These are phyloP conservation scores for Aquilaria yunnanensis DNA, from an alignment of 345 rosid species.

Conservation along the genomic window DNA sequence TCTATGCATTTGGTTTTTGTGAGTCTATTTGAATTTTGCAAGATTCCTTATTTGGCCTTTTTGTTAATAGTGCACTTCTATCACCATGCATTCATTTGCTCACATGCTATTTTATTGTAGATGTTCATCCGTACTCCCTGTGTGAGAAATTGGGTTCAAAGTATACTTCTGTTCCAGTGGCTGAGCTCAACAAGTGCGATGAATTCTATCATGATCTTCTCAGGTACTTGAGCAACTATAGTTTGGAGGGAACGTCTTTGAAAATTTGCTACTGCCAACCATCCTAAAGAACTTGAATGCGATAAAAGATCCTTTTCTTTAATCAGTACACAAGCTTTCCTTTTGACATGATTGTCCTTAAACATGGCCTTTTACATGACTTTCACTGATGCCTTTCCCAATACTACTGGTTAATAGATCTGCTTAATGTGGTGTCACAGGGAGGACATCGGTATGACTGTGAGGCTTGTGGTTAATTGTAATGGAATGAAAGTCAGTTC, in stretches of 20 bases:
- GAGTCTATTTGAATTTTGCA: conserved; percentile 37
- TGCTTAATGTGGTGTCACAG: conserved; percentile 31
- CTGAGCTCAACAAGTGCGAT: conserved; percentile 42
- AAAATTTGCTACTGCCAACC: conserved; percentile 1
- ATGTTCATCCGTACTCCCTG: conserved; percentile 71
- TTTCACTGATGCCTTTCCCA: too few species aligned
- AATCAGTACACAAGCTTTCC: too few species aligned
- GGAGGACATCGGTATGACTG: conserved; percentile 79
- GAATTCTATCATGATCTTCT: conserved; percentile 85
- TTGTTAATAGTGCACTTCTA: neutral
- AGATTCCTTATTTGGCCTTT: neutral
- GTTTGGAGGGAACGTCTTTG: neutral
- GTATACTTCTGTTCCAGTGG: conserved; percentile 54
- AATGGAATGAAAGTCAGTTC: conserved; percentile 77
- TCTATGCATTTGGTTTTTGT: conserved; percentile 95
- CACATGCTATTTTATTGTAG: conserved; percentile 25
- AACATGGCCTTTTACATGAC: too few species aligned
- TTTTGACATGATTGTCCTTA: too few species aligned
- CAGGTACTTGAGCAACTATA: conserved; percentile 36
- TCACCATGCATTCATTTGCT: conserved; percentile 8
- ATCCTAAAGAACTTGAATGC: too few species aligned
- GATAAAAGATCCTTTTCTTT: too few species aligned
- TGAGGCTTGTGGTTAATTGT: conserved; percentile 90
- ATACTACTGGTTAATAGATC: too few species aligned
- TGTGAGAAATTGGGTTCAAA: conserved; percentile 78